Evolutionary conservation across 768 basidiomycete species (phyloP), one percentile per base, ranked within the genome.

Genomic region (Russula abietina): DNA sequence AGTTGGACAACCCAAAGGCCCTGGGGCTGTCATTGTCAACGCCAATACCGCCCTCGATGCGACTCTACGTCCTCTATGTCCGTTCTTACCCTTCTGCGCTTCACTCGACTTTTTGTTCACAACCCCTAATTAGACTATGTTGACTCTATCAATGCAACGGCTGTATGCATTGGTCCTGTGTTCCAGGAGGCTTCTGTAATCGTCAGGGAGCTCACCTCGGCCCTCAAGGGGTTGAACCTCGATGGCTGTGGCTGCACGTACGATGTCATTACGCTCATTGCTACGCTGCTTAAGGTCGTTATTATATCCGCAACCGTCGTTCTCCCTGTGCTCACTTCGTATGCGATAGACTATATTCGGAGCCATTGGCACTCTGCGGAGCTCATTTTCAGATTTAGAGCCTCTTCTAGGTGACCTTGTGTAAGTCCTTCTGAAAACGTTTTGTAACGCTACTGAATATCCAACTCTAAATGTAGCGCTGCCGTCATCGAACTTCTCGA

Each of bases 201-300:
- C 39, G 10, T 64, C 16, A 1, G 1, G 3, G 41, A 12, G 22
- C 58, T 60, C 32, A 3, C 50, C 48, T 14, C 0, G 5, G 19
- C 1, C 24, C 62, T 64, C n/a, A 14, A 24, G 22, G 17, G 1
- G 10, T n/a, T 33, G 14, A 22, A 16, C 48, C 48, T 60, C 53
- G 24, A 28, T 12, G 54, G 11, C 26, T 64, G 62, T 28, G 57
- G 38, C 17, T 64, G 62, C 58, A 45, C 46, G 48, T 7, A 32
- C 1, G 53, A 64, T 4, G 50, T 64, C 19, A 28, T 60, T 32
- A 10, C 4, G 19, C 53, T 55, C 7, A 7, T 30, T 26, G 46
- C 58, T 38, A 17, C 5, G 19, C 32, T 8, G 3, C 38, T 63
- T 8, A 19, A 55, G 48, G 58, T 64, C 39, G 6, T 51, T 14